Evolutionary conservation across 768 basidiomycete species (phyloP).

Genomic region (Zangia roseola): DNA sequence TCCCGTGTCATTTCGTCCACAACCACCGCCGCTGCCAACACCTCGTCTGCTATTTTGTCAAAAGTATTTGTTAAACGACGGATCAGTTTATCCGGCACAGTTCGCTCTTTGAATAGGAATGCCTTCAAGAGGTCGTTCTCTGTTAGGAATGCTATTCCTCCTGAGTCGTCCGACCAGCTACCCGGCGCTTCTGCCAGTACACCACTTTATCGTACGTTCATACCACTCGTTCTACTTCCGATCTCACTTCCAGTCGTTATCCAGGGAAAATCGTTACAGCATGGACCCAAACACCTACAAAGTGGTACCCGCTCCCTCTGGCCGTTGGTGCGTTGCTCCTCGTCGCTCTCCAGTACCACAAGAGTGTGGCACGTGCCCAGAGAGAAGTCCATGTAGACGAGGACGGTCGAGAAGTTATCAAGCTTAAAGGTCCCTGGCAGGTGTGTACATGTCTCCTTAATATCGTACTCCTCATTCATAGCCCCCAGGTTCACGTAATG

Average conservation of each 20-base stretch:
- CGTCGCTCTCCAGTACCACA: conserved; percentile 72
- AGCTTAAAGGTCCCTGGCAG: conserved; percentile 90
- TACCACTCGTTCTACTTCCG: neutral
- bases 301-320: conserved; percentile 93
- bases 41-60: conserved; percentile 32
- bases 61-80: conserved; percentile 32
- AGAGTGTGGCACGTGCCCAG: conserved; percentile 46
- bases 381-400: conserved; percentile 78
- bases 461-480: neutral
- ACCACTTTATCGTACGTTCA: conserved; percentile 47
- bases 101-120: conserved; percentile 26
- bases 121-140: conserved; percentile 29
- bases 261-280: conserved; percentile 67
- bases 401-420: conserved; percentile 77
- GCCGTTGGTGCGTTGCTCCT: conserved; percentile 90
- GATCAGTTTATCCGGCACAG: conserved; percentile 32
- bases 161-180: conserved; percentile 47
- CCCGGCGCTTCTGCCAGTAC: conserved; percentile 34
- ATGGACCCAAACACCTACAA: conserved; percentile 85
- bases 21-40: conserved; percentile 29
- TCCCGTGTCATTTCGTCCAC: conserved; percentile 36
- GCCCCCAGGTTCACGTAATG: conserved; percentile 83
- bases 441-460: conserved; percentile 40
- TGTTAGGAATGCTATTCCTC: conserved; percentile 23
- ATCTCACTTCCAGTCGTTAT: conserved; percentile 4